Evolutionary conservation across 805 yeast genomes (phyloP).

Genomic region (Kregervanrija delftensis): DNA sequence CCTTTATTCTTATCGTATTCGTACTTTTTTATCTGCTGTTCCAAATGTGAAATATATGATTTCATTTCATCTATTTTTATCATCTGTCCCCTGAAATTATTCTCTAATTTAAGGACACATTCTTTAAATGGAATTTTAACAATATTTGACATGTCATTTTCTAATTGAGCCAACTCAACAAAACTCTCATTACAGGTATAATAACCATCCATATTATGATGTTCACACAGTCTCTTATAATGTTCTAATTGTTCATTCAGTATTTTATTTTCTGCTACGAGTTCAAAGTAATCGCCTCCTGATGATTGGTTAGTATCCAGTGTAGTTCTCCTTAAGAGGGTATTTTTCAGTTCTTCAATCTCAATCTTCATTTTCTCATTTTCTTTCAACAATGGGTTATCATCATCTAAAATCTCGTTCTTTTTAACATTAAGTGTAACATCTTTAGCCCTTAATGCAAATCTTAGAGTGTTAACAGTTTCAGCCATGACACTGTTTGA

Average conservation of each 20-base stretch:
- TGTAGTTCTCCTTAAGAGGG: not conserved
- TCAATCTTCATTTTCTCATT: slow-evolving; percentile 57
- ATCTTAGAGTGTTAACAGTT: slow-evolving; percentile 79
- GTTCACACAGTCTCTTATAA: slow-evolving; percentile 53
- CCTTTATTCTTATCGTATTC: slow-evolving; percentile 5
- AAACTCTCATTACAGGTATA: not conserved
- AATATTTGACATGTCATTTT: not conserved
- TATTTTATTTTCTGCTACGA: slow-evolving; percentile 56
- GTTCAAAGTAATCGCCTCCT: slow-evolving; percentile 19
- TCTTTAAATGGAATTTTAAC: slow-evolving; percentile 25
- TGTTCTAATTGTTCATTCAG: slow-evolving; percentile 66
- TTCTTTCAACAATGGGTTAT: slow-evolving; percentile 50
- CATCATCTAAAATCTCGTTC: slow-evolving; percentile 42
- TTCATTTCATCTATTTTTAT: slow-evolving; percentile 53
- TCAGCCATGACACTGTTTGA: slow-evolving; percentile 59
- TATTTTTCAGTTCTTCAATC: slow-evolving; percentile 31
- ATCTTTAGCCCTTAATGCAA: slow-evolving; percentile 91
- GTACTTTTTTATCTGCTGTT: slow-evolving; percentile 37
- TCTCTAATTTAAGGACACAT: slow-evolving; percentile 40
- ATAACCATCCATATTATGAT: slow-evolving; percentile 2
- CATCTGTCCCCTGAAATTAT: slow-evolving; percentile 37
- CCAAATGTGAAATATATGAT: slow-evolving; percentile 54
- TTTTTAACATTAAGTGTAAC: slow-evolving; percentile 62
- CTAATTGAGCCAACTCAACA: not conserved
- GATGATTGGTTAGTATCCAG: too few relatives aligned